Percentiles rank a stretch among this genome's conserved stretches.
These are phyloP conservation scores for Beauveria sp. DNA, from an alignment of 2,329 filamentous ascomycete genomes.

Conservation along the genomic window DNA sequence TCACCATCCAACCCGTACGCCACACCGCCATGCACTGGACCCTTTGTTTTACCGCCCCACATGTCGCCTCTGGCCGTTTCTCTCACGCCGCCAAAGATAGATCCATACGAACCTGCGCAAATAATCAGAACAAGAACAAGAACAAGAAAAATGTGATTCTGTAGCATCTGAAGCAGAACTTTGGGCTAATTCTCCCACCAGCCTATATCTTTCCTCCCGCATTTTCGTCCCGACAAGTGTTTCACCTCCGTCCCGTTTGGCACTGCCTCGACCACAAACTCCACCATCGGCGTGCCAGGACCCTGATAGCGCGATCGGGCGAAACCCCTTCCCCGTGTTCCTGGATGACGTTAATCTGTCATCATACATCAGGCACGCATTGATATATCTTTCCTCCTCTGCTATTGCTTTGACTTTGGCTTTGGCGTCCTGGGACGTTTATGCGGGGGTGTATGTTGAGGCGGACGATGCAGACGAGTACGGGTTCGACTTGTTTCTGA, in stretches of 20 bases:
- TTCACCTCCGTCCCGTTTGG: slow-evolving; percentile 4
- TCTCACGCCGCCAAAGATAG: too few relatives aligned
- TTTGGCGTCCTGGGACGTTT: too few relatives aligned
- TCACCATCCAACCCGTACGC: not conserved
- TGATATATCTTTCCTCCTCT: too few relatives aligned
- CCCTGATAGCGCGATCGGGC: not conserved
- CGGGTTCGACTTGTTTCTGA: too few relatives aligned
- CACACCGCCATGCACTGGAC: not conserved
- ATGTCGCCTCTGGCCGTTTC: too few relatives aligned
- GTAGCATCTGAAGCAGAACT: too few relatives aligned
- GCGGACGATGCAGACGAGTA: too few relatives aligned
- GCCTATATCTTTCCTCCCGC: too few relatives aligned
- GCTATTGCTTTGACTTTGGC: too few relatives aligned
- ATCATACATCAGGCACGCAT: not conserved
- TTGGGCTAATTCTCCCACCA: too few relatives aligned
- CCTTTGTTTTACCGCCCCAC: not conserved
- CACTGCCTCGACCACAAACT: not conserved
- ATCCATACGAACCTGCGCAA: too few relatives aligned
- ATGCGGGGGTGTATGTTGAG: too few relatives aligned
- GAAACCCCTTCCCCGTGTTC: not conserved
- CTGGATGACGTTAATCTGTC: not conserved
- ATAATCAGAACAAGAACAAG: not conserved
- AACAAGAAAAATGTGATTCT: not conserved
- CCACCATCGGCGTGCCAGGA: not conserved
- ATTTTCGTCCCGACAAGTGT: not conserved